Evolutionary conservation across 495 filamentous ascomycete genomes (phyloP).

Genomic region (Emericellopsis terricola): DNA sequence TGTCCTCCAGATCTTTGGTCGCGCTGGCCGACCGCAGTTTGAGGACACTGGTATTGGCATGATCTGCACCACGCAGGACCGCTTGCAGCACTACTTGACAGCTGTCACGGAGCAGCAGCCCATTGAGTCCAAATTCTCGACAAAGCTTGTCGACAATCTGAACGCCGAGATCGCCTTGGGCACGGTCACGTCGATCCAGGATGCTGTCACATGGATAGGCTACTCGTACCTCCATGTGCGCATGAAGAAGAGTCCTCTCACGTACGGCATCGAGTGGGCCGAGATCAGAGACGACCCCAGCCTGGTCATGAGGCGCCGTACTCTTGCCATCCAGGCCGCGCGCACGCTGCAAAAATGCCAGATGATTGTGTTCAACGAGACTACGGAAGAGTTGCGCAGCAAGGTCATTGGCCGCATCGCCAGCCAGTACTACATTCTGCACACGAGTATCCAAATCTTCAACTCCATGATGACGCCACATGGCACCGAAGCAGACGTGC

Average conservation of each 20-base stretch:
- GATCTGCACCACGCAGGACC: constrained; percentile 89
- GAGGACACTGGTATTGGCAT: constrained; percentile 92
- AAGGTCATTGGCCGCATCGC: constrained; percentile 95
- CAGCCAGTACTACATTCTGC: constrained; percentile 88
- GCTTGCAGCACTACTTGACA: constrained; percentile 75
- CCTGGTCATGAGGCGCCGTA: constrained; percentile 61
- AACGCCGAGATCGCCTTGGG: constrained; percentile 91
- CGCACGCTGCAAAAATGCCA: constrained; percentile 72
- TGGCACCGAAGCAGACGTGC: constrained; percentile 70
- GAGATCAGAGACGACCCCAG: constrained; percentile 75
- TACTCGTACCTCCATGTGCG: constrained; percentile 96
- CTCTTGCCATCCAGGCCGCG: constrained; percentile 76
- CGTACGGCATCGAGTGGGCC: constrained; percentile 93
- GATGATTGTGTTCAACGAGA: constrained; percentile 97
- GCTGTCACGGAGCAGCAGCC: constrained; percentile 91
- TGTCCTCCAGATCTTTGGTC: constrained; percentile 95
- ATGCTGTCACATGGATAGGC: constrained; percentile 91
- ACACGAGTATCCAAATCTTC: constrained; percentile 88
- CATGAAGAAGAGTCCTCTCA: constrained; percentile 79
- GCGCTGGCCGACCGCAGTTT: constrained; percentile 92
- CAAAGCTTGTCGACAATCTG: constrained; percentile 83
- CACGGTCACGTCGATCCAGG: constrained; percentile 85
- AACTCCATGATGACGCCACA: constrained; percentile 73
- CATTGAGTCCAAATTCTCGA: constrained; percentile 85
- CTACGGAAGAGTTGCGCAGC: constrained; percentile 71